Evolutionary conservation across 495 filamentous ascomycete genomes (phyloP).

Genomic region (Aspergillus campestris): DNA sequence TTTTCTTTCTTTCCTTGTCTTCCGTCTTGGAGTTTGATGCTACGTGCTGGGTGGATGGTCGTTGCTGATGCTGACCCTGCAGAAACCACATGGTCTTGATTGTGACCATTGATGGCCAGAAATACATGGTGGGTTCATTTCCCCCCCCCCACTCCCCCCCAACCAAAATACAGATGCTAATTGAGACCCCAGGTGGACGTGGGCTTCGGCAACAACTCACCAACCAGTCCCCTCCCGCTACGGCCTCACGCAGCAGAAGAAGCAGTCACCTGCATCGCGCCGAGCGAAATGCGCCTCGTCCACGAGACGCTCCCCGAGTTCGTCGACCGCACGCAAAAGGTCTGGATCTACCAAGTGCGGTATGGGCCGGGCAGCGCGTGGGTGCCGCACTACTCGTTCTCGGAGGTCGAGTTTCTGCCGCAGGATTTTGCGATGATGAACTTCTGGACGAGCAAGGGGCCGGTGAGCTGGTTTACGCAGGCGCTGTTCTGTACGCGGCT

Average conservation of each 20-base stretch:
- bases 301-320: slow-evolving; percentile 37
- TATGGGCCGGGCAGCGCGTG: slow-evolving; percentile 38
- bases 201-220: slow-evolving; percentile 56
- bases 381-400: slow-evolving; percentile 49
- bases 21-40: no score
- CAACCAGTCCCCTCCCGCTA: slow-evolving; percentile 46
- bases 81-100: slow-evolving; percentile 60
- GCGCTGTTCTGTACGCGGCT: slow-evolving; percentile 46
- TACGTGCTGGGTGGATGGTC: no score
- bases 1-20: no score
- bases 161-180: slow-evolving; percentile 1
- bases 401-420: slow-evolving; percentile 50
- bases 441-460: slow-evolving; percentile 32
- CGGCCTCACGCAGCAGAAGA: slow-evolving; percentile 18
- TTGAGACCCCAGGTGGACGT: slow-evolving; percentile 49
- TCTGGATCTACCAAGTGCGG: slow-evolving; percentile 55
- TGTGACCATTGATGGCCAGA: slow-evolving; percentile 44
- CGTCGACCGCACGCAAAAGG: slow-evolving; percentile 31
- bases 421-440: slow-evolving; percentile 57
- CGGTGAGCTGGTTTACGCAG: slow-evolving; percentile 45
- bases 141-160: background rate
- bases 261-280: slow-evolving; percentile 32
- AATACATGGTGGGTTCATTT: slow-evolving; percentile 38
- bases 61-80: background rate
- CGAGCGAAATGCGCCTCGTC: slow-evolving; percentile 41